Evolutionary conservation across 768 basidiomycete genomes (phyloP), one percentile per base, ranked within the genome.

Genomic region (Floccularia luteovirens): DNA sequence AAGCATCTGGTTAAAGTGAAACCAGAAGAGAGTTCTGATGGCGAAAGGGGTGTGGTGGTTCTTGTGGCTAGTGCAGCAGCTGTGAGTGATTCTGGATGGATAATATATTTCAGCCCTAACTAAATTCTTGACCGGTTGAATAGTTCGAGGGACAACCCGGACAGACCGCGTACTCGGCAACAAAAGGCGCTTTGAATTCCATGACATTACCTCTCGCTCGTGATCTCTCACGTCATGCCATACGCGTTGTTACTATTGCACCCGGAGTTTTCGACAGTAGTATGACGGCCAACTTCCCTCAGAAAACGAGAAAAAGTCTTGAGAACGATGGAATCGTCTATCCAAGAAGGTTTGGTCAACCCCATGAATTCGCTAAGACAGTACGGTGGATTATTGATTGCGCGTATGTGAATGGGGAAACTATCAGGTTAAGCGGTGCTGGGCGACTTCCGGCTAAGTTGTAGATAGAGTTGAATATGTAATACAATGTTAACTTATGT

Each of bases 121-220:
- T 30, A 16, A n/a, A 19, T 17, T 43, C 4, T 14, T 31, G 5
- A n/a, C n/a, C 24, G 12, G 21, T 10, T 24, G 1, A 4, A 13
- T 24, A 78, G 76, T 77, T 64, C 43, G 69, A 76, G 54, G 74
- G 73, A 4, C 74, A 75, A 43, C 67, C 74, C 1, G 75, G 76
- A 2, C 78, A 79, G 46, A 62, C 66, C 0, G 77, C 74, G 0
- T 80, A 80, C 47, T 54, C 74, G 1, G 74, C 74, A 2, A 62
- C 66, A 1, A 80, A 80, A 53, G 78, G 77, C 34, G 78, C 71
- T 1, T 45, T 80, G 3, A 56, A 60, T 16, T 73, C 76, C 1
- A 71, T 80, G 71, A 70, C 74, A 1, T 63, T 80, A 2, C 77
- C 78, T 1, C 69, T 79, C 66, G 72, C 78, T 3, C 66, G 78